phyloP scores from a whole-genome alignment of 106 monocot genomes.

The Dendrobium catenatum region DNA sequence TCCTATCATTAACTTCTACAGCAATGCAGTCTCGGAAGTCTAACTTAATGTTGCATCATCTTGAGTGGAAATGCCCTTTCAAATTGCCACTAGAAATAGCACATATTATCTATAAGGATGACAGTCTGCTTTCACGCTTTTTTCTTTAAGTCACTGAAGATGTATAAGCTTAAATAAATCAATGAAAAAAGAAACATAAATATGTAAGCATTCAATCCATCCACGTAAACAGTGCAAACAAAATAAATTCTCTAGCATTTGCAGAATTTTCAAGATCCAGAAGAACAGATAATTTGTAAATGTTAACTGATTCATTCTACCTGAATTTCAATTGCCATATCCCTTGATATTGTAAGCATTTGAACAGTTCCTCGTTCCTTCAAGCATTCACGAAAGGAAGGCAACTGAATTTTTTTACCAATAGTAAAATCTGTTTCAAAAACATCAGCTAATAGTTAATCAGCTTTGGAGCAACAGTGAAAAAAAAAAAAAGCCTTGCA shows the following conservation, averaged over 20 bases:
- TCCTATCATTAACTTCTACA: no score
- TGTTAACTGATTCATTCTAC: slow-evolving; percentile 21
- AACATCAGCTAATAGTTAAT: background rate
- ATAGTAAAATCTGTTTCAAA: slow-evolving; percentile 62
- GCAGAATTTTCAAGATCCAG: slow-evolving; percentile 1
- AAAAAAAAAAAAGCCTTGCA: background rate
- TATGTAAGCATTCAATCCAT: background rate
- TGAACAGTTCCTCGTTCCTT: slow-evolving; percentile 79
- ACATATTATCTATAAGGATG: no score
- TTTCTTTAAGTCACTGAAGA: background rate
- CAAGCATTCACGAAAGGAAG: slow-evolving; percentile 85
- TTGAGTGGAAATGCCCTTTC: no score
- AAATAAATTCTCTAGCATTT: background rate
- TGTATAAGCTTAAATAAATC: background rate
- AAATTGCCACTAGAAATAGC: no score
- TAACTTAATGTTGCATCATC: no score
- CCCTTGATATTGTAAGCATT: slow-evolving; percentile 75
- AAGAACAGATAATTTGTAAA: background rate
- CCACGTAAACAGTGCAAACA: background rate
- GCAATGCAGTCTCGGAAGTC: no score
- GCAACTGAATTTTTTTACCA: slow-evolving; percentile 79
- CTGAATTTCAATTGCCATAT: slow-evolving; percentile 93
- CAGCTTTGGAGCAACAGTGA: background rate
- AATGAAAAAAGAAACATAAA: background rate
- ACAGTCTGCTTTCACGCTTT: no score